Evolutionary conservation across 495 filamentous ascomycete genomes (phyloP).

Genomic region (Amphirosellinia nigrospora): DNA sequence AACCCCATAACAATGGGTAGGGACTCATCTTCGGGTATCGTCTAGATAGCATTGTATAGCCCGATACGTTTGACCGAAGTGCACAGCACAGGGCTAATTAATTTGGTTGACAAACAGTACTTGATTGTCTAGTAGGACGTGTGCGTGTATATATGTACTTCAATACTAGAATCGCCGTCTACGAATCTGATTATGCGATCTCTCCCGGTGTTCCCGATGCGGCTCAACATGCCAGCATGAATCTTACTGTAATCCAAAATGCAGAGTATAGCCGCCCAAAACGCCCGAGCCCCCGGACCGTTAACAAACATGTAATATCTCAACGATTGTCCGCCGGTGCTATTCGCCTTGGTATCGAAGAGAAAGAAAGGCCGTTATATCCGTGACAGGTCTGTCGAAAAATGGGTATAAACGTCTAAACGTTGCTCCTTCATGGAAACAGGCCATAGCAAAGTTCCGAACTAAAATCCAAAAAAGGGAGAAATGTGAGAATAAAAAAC

Average conservation of each 20-base stretch:
- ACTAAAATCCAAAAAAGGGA: background rate
- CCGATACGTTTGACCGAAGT: background rate
- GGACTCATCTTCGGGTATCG: background rate
- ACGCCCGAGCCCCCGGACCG: constrained; percentile 11
- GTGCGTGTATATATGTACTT: constrained; percentile 25
- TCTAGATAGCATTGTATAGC: background rate
- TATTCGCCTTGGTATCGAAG: constrained; percentile 17
- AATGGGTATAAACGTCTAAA: constrained; percentile 21
- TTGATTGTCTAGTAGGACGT: constrained; percentile 22
- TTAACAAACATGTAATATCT: constrained; percentile 14
- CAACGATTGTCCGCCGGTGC: constrained; percentile 12
- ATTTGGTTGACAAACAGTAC: background rate
- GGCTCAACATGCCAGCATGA: background rate
- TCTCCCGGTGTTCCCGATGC: background rate
- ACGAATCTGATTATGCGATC: constrained; percentile 10
- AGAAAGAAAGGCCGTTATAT: constrained; percentile 12
- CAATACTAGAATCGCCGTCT: constrained; percentile 7
- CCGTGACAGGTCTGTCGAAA: background rate
- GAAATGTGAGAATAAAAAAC: background rate
- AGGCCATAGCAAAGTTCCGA: background rate
- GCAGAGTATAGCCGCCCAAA: constrained; percentile 22
- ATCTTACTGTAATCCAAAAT: constrained; percentile 11
- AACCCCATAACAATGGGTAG: background rate
- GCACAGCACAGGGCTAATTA: background rate
- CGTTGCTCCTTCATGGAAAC: constrained; percentile 17